Conservation (phyloP, 208 protist species). For the Trypanosoma theileri region DNA sequence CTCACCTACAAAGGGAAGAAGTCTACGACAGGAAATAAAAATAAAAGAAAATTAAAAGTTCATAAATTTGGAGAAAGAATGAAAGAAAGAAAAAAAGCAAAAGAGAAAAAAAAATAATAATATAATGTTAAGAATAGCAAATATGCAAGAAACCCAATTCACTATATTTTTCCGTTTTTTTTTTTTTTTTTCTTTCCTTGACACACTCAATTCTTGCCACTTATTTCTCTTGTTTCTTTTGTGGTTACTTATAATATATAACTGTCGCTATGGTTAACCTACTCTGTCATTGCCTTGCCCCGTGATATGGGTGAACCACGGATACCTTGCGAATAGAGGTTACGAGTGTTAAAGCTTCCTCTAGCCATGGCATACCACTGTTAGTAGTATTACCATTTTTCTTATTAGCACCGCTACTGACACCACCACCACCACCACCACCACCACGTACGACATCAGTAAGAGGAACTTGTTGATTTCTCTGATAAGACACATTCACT, state of each 20-base stretch:
- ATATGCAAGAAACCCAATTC: not conserved
- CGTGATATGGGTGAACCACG: slow-evolving; percentile 56
- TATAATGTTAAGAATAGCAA: not conserved
- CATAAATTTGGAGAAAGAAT: not conserved
- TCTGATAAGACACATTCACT: slow-evolving; percentile 48
- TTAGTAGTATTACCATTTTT: not conserved
- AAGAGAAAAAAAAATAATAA: not conserved
- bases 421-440: not conserved
- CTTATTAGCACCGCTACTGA: not conserved
- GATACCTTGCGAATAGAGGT: slow-evolving; percentile 51
- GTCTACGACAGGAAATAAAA: not conserved
- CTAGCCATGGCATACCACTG: slow-evolving; percentile 3
- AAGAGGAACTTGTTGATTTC: not conserved
- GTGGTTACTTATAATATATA: too few species aligned
- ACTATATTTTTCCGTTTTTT: not conserved
- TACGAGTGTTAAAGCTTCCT: slow-evolving; percentile 19
- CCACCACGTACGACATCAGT: not conserved
- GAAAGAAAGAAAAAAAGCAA: not conserved
- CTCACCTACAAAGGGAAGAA: not conserved
- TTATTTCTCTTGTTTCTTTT: too few species aligned
- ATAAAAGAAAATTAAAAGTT: not conserved
- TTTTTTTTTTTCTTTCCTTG: slow-evolving; percentile 6
- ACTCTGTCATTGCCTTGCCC: not conserved
- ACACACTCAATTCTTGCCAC: not conserved
- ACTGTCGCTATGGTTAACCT: too few species aligned